Base-by-base conservation (phyloP, 163 green algal genomes). In the Coccomyxa subellipsoidea region DNA sequence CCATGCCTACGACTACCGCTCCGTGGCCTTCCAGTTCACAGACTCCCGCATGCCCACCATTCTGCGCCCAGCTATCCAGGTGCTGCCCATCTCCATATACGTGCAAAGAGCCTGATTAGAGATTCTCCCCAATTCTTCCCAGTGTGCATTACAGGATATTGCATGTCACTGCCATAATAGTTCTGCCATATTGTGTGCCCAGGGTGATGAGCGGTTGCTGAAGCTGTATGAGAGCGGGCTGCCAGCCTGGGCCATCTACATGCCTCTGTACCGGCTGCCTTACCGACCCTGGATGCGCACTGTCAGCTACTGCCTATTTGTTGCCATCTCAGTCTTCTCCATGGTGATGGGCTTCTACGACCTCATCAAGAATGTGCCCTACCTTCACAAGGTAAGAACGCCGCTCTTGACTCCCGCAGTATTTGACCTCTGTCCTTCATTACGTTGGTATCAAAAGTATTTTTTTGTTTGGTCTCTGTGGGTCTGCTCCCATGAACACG, bases 301-400 rank as follows among this genome's bases (percentile, higher is more conserved):
- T 32, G 66, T 73, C 29, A 73, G 29, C 66, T 95, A 88, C 86
- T 54, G 93, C 34, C 81, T 95, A 7, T 97, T 95, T 85, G 89
- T 96, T 21, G 82, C 88, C 34, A 87, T 97, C 53, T 95, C 90
- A 3, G 54, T 94, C 38, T 88, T 97, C 66, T 96, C 92, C 70
- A 90, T 97, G 86, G 81, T 85, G 7, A 86, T 83, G 37, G 89
- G 87, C 71, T 91, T 93, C 82, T 94, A 92, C 77, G 91, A 95
- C 77, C 69, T 96, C 37, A 96, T 95, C 86, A 95, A 95, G 70
- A 94, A 94, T 54, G 89, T 97, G 29, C 94, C 94, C 2, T 92
- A 92, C 77, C 84, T 97, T 21, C 90, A 92, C 80, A 70, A 91
- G 85, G 84, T 88, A 38, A 18, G 71, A 7, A 9, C 23, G 47